These are phyloP conservation scores for Acacia pycnantha DNA, from an alignment of 331 rosid species.

Conservation along the genomic window DNA sequence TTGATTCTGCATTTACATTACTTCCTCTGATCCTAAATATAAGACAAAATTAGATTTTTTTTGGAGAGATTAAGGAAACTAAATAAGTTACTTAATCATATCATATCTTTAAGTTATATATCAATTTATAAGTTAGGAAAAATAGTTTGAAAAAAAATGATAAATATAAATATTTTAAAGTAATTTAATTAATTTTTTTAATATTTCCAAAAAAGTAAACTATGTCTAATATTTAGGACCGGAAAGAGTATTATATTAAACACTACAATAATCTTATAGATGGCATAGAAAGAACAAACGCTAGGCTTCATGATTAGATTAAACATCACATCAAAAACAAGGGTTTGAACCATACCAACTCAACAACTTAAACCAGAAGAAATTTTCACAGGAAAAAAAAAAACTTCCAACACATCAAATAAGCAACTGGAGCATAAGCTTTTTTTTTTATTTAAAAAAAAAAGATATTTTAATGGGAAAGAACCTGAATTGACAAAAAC, in stretches of 20 bases:
- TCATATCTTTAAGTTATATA: too few species aligned
- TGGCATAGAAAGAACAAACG: not conserved
- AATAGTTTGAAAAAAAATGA: too few species aligned
- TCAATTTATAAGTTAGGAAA: too few species aligned
- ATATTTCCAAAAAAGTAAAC: too few species aligned
- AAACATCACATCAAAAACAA: not conserved
- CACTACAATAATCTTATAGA: not conserved
- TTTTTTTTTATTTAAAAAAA: not conserved
- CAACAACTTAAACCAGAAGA: not conserved
- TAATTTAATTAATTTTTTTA: too few species aligned
- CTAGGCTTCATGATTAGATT: not conserved
- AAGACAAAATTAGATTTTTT: too few species aligned
- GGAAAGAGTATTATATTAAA: too few species aligned
- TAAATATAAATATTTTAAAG: too few species aligned
- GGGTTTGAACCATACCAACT: not conserved
- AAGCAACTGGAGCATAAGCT: not conserved
- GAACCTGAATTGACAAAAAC: not conserved
- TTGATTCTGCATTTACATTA: too few species aligned
- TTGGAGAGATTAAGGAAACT: rapidly evolving
- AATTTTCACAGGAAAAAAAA: not conserved
- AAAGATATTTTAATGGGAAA: not conserved
- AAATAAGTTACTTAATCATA: too few species aligned
- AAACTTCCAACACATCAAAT: not conserved
- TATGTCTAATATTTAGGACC: too few species aligned
- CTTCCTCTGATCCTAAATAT: too few species aligned